phyloP scores from a whole-genome alignment of 176 grass and related monocot species.

The Musa acuminata region DNA sequence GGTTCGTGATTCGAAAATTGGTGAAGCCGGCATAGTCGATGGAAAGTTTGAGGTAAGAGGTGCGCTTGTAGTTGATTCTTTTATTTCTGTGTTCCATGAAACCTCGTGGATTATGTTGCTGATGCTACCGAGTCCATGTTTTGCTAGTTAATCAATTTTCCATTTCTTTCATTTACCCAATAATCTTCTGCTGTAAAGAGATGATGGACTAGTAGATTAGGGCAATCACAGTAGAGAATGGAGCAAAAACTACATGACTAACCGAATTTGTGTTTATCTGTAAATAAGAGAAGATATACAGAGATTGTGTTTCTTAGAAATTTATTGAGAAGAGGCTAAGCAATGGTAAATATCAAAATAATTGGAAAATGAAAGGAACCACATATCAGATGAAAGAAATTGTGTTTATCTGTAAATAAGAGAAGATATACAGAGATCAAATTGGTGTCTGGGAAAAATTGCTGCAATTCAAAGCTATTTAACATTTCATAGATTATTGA shows the following conservation, averaged over 20 bases:
- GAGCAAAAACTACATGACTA: background rate
- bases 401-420: background rate
- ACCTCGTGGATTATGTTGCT: background rate
- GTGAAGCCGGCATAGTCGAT: background rate
- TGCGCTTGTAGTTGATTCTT: background rate
- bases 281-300: too few relatives aligned
- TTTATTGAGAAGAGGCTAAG: background rate
- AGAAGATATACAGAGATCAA: background rate
- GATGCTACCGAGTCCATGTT: background rate
- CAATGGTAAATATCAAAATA: background rate
- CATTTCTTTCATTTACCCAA: background rate
- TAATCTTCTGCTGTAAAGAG: background rate
- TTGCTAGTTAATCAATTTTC: background rate
- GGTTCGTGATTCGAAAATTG: background rate
- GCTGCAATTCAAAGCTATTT: background rate
- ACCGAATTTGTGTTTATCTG: too few relatives aligned
- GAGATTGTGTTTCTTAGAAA: background rate
- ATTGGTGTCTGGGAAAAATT: background rate
- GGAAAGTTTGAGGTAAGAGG: conserved; percentile 1
- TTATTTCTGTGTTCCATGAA: background rate
- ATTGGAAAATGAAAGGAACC: background rate
- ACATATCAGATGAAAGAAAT: background rate
- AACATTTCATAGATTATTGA: too few relatives aligned
- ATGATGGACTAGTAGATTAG: background rate
- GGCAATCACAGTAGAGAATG: background rate